Base-by-base conservation (phyloP, 2,329 filamentous ascomycete species). In the Pezicula neosporulosa region DNA sequence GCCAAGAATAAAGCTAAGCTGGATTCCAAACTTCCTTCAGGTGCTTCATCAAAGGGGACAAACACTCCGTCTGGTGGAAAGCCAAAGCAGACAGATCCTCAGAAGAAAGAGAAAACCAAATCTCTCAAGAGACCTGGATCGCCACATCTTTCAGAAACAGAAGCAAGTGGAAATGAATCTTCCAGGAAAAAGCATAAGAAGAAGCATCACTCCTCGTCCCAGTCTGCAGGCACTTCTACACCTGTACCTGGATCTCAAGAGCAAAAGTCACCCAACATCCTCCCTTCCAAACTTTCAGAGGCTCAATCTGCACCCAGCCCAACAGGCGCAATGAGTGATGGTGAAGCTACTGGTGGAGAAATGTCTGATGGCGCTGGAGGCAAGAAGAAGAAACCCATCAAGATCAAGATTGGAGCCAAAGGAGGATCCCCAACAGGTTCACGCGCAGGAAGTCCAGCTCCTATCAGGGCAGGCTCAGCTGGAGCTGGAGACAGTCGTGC, bases 121-220 rank as follows among this genome's bases (percentile, higher is more conserved):
- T 78, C 77, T 30, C 80, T 93, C 48, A 97, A 97, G 73, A 85
- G 93, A 28, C 81, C 89, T 30, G 90, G 91, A 16, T 96, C 91
- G 15, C 90, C 92, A 3, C 87, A 92, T 57, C 78, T 89, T 30
- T 97, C 66, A 0, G 55, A 49, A 27, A 44, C 42, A 5, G 93
- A 97, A 66, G 90, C 90, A 9, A 96, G 90, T 66, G 93, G 90
- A 48, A 95, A 92, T 60, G 93, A 97, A 67, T 93, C 89, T 1
- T 83, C 85, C 21, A 86, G 87, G 58, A 91, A 94, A 72, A 90
- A 89, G 73, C 82, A 80, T 66, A 82, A 87, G 65, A 89, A 86
- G 72, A 87, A 87, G 66, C 79, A 82, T 55, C 70, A 70, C 2
- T 65, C 73, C 15, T 77, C 77, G 13, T 67, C 75, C 2, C 73